Evolutionary conservation across 805 yeast species (phyloP), one percentile per base, ranked within the genome.

Genomic region (Suhomyces pyralidae): DNA sequence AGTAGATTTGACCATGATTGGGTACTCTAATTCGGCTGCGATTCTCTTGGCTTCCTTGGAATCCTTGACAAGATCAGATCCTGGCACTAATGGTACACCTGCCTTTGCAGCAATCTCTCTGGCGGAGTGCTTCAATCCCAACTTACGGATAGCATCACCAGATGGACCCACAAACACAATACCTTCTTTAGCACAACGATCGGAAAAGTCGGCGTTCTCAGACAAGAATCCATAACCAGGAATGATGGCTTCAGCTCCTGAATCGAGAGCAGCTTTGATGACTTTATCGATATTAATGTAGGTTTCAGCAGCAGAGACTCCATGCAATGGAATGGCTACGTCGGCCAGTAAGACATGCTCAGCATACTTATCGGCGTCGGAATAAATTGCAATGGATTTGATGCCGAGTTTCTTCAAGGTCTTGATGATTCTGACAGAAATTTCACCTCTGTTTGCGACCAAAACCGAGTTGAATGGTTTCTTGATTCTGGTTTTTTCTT

Each of bases 171-270:
- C 96, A 71, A 93, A 93, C 1, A 86, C 87, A 60, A 93, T 85
- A 36, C 94, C 96, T 67, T 88, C 96, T 50, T 73, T 74, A 25
- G 74, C 86, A 74, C 97, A 85, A 64, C 90, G 81, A 66, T 92
- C 97, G 46, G 97, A 88, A 66, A 93, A 93, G 53, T 90, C 97
- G 20, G 98, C 97, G 68, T 93, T 93, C 71, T 93, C 99, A 15
- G 97, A 90, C 40, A 93, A 75, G 79, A 93, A 93, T 3, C 99
- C 99, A 66, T 94, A 93, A 54, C 99, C 99, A 5, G 99, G 99
- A 58, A 94, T 88, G 58, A 93, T 91, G n/a, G 97, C 98, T 67
- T 94, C 89, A 32, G 97, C 89, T 5, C 85, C 85, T 0, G 96
- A 79, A 50, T 80, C 78, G 66, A 88, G 89, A 48, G 97, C 96